phyloP scores from a whole-genome alignment of 2,329 filamentous ascomycete species.

The Dactylellina cionopaga region DNA sequence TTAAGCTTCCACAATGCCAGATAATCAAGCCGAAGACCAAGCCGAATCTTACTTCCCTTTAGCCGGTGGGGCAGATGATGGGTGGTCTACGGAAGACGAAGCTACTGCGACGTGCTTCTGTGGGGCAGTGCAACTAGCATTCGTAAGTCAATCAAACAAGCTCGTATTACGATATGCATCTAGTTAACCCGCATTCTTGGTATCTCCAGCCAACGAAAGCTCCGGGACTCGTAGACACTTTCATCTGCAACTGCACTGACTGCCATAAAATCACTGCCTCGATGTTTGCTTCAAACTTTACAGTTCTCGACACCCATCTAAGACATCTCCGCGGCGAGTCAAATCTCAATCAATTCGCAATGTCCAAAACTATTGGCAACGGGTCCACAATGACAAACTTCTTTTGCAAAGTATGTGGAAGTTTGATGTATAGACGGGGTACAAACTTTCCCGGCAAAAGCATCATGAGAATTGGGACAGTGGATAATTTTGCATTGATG shows the following conservation, averaged over 20 bases:
- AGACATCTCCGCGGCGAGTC: slow-evolving; percentile 66
- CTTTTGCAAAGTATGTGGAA: slow-evolving; percentile 71
- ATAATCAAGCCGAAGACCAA: too few relatives aligned
- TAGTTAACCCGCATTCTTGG: neutral
- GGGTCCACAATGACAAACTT: slow-evolving; percentile 69
- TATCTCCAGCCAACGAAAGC: slow-evolving; percentile 62
- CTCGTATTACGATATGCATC: neutral
- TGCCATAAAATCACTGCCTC: slow-evolving; percentile 72
- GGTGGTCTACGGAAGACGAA: slow-evolving; percentile 63
- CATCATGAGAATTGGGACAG: slow-evolving; percentile 69
- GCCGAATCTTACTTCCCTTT: slow-evolving; percentile 61
- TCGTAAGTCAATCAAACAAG: slow-evolving; percentile 62
- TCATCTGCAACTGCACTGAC: slow-evolving; percentile 71
- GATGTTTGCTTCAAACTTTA: slow-evolving; percentile 71
- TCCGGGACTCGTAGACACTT: slow-evolving; percentile 64
- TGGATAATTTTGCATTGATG: slow-evolving; percentile 70
- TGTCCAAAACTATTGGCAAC: slow-evolving; percentile 64
- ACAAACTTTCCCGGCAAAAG: slow-evolving; percentile 63
- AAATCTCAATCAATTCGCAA: slow-evolving; percentile 64
- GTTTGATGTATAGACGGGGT: slow-evolving; percentile 69
- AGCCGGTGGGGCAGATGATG: slow-evolving; percentile 61
- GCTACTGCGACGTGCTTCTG: slow-evolving; percentile 71
- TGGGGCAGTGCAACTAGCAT: slow-evolving; percentile 67
- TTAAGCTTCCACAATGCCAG: too few relatives aligned
- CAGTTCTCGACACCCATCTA: slow-evolving; percentile 63